Base-by-base conservation (phyloP, 768 basidiomycete species). In the Zangia roseola region DNA sequence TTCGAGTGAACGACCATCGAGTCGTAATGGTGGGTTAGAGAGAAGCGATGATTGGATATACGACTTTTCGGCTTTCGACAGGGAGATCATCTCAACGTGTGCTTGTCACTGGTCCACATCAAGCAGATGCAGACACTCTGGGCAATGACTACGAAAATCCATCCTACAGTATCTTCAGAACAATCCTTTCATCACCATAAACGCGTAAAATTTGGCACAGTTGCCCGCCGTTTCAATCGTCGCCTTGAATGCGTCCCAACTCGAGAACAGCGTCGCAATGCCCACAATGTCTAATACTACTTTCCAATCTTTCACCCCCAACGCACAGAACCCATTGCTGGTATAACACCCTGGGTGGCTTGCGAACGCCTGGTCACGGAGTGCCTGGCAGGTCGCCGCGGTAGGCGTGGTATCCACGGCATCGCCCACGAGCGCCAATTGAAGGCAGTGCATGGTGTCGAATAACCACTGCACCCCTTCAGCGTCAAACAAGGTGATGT, bases 61-160 rank as follows among this genome's bases (percentile, higher is more conserved):
- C 4, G 89, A 80, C 56, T 80, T 80, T 70, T 93, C 91, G 0
- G 90, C 80, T 56, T 91, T 91, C 36, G 90, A 91, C 45, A 84
- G 60, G 1, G 69, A 54, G 14, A 45, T 36, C 59, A 63, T 65
- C 17, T 45, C 23, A 10, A 28, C 30, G 40, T 31, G 6, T 12
- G 28, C 13, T 28, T 28, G 28, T 10, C 28, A 13, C 26, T 28
- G 26, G 4, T n/a, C n/a, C n/a, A n/a, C n/a, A n/a, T n/a, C n/a
- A n/a, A n/a, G n/a, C n/a, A n/a, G n/a, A n/a, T n/a, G n/a, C n/a
- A n/a, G n/a, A n/a, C n/a, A n/a, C n/a, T n/a, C n/a, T n/a, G n/a
- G n/a, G n/a, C 26, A 10, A 12, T 28, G 28, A 28, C 28, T 28
- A 28, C 28, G 28, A 28, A 12, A 28, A 12, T 13, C 10, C 28